These are phyloP conservation scores for Aureobasidium sp. DNA, from an alignment of 2,329 filamentous ascomycete species.

Conservation along the genomic window DNA sequence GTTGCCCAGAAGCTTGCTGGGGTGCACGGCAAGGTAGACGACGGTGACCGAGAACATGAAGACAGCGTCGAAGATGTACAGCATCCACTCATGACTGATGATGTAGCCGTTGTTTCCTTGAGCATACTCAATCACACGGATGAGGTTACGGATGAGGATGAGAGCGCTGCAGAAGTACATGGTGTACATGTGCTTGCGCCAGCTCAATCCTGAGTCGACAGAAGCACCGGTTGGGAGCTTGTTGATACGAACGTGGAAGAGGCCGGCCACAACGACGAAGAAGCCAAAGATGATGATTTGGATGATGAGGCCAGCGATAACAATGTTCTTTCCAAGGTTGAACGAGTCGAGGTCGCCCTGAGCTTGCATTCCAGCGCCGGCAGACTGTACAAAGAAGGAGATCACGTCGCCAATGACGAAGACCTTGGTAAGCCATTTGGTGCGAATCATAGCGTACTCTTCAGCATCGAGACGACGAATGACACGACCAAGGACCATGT, in stretches of 20 bases:
- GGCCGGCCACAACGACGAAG: constrained; percentile 32
- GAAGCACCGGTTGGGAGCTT: constrained; percentile 16
- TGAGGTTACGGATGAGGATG: constrained; percentile 42
- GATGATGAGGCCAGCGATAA: constrained; percentile 41
- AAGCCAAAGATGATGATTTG: constrained; percentile 44
- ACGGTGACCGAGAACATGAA: constrained; percentile 29
- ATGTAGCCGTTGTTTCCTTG: constrained; percentile 38
- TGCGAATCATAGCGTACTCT: constrained; percentile 34
- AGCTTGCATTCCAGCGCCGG: constrained; percentile 33
- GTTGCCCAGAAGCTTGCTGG: constrained; percentile 5
- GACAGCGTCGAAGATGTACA: constrained; percentile 27
- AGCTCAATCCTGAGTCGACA: constrained; percentile 23
- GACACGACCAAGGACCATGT: constrained; percentile 41
- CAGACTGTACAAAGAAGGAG: constrained; percentile 39
- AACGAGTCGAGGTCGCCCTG: constrained; percentile 24
- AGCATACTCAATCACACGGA: constrained; percentile 42
- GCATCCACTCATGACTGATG: constrained; percentile 35
- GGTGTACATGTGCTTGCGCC: constrained; percentile 31
- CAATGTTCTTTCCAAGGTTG: constrained; percentile 33
- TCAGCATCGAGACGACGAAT: constrained; percentile 35
- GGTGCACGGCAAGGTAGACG: constrained; percentile 15
- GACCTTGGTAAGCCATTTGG: constrained; percentile 37
- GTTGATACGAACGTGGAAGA: constrained; percentile 24
- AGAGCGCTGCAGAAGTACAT: constrained; percentile 37
- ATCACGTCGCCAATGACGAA: constrained; percentile 42